Evolutionary conservation across 1,284 basidiomycete genomes (phyloP), one percentile per base, ranked within the genome.

Genomic region (Leccinum laetum): DNA sequence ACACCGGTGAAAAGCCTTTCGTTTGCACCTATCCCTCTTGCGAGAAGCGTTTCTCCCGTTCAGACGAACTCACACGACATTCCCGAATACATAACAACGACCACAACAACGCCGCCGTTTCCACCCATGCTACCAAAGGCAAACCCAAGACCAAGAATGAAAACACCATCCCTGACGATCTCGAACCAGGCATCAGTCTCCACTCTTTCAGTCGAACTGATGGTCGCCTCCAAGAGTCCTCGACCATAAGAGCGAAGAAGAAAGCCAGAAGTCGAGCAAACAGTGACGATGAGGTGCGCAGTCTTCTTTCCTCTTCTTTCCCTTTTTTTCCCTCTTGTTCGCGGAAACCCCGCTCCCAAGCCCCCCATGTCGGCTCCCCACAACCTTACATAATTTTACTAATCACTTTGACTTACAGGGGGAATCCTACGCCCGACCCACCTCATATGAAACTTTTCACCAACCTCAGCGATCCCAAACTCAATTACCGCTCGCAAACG

Each of bases 1-100:
- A 99, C 78, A 99, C 97, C 0, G 97, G 97, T 71, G 97, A 99
- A 79, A 98, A 98, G 75, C 97, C 97, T 1, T 98, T 98, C 75
- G 86, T 89, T 39, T 99, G 97, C 84, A 92, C 89, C 1, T 95
- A 93, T 78, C 90, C 94, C 1, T 89, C 90, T n/a, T 99, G 97
- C 84, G 96, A 98, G 79, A 99, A 99, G 79, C 92, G 96, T 32
- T 99, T 99, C 80, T 97, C 94, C 37, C 90, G 97, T 68, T 96
- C 94, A 18, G 97, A 99, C 81, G 97, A 99, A 79, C 87, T 99
- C 70, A 99, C 97, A 24, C 87, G 97, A 64, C 97, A 99, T 75
- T 92, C 94, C 1, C 88, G 97, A 64, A 99, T 99, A 72, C 97
- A 99, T 79, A 90, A 80, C 70, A 88, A 85, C 70, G 82, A 88